A percentile compares a stretch with the other conserved stretches of the same genome.
These are phyloP conservation scores for Flaveria trinervia DNA, from an alignment of 129 eudicot genomes.

Conservation along the genomic window DNA sequence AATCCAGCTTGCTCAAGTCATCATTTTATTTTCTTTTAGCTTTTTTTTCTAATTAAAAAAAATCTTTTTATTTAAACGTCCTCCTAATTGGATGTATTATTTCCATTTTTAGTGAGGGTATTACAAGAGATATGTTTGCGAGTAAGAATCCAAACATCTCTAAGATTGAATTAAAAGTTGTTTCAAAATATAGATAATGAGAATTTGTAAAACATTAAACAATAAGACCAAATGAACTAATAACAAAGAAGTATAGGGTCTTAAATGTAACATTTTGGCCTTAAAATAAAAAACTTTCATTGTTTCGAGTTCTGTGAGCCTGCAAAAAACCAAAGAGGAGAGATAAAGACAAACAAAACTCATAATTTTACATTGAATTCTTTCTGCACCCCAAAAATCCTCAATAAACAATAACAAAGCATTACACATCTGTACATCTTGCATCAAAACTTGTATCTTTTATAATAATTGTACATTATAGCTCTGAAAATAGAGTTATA, in stretches of 20 bases:
- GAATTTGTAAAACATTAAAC: background rate
- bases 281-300: slow-evolving; percentile 6
- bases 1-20: too few relatives aligned
- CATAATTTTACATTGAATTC: background rate
- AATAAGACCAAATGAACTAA: background rate
- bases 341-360: background rate
- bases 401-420: background rate
- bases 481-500: background rate
- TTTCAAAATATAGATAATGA: background rate
- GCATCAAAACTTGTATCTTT: background rate
- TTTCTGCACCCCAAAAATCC: background rate
- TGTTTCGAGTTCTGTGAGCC: slow-evolving; percentile 26
- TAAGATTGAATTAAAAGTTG: too few relatives aligned
- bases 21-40: too few relatives aligned
- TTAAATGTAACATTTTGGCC: background rate
- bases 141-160: too few relatives aligned
- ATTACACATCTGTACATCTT: background rate
- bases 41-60: too few relatives aligned
- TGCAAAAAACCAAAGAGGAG: slow-evolving; percentile 13
- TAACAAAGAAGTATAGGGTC: slow-evolving; percentile 13
- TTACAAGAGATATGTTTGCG: too few relatives aligned
- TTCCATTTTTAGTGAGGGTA: too few relatives aligned
- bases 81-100: too few relatives aligned
- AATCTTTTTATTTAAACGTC: too few relatives aligned
- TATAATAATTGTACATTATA: background rate